phyloP scores from a whole-genome alignment of 345 rosid genomes.

The Sisymbrium irio region DNA sequence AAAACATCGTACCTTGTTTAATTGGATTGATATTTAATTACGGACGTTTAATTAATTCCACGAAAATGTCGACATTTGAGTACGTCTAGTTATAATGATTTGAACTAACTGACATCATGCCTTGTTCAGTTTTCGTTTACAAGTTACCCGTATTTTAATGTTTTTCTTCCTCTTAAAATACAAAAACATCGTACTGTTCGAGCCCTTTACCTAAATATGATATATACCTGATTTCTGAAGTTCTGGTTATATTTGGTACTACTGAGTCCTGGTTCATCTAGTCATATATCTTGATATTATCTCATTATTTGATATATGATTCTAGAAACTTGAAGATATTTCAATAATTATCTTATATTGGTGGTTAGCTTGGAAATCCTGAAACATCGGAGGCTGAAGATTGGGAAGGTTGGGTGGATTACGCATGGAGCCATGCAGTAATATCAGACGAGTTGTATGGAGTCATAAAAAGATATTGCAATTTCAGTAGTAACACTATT shows the following conservation, averaged over 20 bases:
- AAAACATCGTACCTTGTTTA: background rate
- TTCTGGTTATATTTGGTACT: background rate
- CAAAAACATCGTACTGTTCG: background rate
- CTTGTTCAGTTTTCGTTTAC: background rate
- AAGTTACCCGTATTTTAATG: slow-evolving; percentile 68
- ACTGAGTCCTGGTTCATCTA: background rate
- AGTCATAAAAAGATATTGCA: slow-evolving; percentile 48
- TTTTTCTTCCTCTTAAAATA: background rate
- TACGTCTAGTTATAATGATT: background rate
- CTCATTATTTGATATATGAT: background rate
- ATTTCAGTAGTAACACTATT: slow-evolving; percentile 56
- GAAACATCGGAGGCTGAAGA: slow-evolving; percentile 75
- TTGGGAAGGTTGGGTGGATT: slow-evolving; percentile 81
- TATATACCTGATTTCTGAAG: background rate
- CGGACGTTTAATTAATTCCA: too few species aligned
- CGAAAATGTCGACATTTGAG: background rate
- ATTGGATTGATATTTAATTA: background rate
- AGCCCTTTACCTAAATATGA: background rate
- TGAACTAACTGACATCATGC: background rate
- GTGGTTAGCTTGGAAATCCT: slow-evolving; percentile 76
- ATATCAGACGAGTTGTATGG: slow-evolving; percentile 79
- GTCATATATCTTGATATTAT: background rate
- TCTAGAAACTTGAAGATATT: background rate
- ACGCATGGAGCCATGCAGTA: slow-evolving; percentile 95
- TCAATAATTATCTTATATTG: background rate